Percentiles rank a stretch among this genome's conserved stretches.
Conservation (phyloP, 345 rosid species). For the Murraya paniculata region DNA sequence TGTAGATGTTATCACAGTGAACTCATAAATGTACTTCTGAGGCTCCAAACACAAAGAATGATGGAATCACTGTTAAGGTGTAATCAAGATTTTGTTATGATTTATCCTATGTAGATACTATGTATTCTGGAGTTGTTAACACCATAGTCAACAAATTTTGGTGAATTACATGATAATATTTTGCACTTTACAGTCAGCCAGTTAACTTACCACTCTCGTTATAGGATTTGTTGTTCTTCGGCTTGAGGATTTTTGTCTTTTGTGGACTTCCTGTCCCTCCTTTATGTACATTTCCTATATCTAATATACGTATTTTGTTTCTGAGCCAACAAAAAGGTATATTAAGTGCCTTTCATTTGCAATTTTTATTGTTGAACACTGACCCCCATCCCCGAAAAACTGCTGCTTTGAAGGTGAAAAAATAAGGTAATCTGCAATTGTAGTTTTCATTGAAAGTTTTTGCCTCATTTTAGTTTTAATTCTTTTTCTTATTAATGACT, state of each 20-base stretch:
- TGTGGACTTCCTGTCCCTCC: no score
- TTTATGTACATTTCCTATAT: no score
- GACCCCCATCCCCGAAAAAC: background rate
- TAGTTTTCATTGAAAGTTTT: background rate
- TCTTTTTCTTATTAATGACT: constrained; percentile 9
- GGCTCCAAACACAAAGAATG: background rate
- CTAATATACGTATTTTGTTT: no score
- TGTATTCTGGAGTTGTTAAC: no score
- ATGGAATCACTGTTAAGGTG: background rate
- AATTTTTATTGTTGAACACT: background rate
- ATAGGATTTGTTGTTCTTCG: no score
- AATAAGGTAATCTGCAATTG: background rate
- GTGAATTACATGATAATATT: background rate
- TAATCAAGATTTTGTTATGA: background rate
- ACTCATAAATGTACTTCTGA: background rate
- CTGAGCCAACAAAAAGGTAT: no score
- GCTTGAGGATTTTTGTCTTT: no score
- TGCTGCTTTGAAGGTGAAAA: background rate
- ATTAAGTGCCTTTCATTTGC: background rate
- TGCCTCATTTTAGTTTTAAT: background rate
- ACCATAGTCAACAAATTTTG: no score
- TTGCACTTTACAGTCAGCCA: background rate
- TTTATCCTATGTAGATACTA: background rate
- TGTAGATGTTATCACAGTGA: background rate
- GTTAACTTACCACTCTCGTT: no score